Evolutionary conservation across 352 stramenopile genomes (phyloP).

Genomic region (Globisporangium ultimum): DNA sequence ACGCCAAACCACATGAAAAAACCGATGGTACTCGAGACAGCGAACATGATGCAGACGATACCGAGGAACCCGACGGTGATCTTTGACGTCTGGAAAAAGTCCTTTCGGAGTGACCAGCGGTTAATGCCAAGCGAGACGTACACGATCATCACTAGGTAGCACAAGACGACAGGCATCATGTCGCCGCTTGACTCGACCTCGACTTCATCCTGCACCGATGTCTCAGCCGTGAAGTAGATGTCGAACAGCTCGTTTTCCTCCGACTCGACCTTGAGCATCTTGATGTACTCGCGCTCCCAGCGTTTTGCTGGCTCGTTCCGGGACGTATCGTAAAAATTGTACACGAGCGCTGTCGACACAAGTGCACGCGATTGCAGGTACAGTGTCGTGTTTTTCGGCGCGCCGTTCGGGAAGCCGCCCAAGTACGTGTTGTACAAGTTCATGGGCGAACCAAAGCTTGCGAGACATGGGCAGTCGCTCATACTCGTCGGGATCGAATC

Average conservation of each 20-base stretch:
- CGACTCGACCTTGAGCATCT: slow-evolving; percentile 42
- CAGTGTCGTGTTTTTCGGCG: slow-evolving; percentile 47
- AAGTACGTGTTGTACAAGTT: slow-evolving; percentile 69
- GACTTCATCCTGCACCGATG: slow-evolving; percentile 58
- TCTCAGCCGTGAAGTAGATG: slow-evolving; percentile 57
- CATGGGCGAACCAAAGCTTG: slow-evolving; percentile 58
- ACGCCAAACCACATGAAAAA: slow-evolving; percentile 59
- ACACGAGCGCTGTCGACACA: slow-evolving; percentile 54
- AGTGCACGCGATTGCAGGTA: slow-evolving; percentile 44
- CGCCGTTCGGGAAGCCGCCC: slow-evolving; percentile 43
- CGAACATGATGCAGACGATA: slow-evolving; percentile 54
- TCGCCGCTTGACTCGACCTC: slow-evolving; percentile 45
- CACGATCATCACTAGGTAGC: slow-evolving; percentile 63
- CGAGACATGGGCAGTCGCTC: slow-evolving; percentile 60
- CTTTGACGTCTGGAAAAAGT: slow-evolving; percentile 58
- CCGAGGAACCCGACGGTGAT: slow-evolving; percentile 50
- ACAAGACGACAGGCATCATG: slow-evolving; percentile 44
- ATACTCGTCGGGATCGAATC: slow-evolving; percentile 46
- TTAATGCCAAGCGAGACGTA: slow-evolving; percentile 70
- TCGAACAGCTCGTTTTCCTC: slow-evolving; percentile 40
- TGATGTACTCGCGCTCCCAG: slow-evolving; percentile 62
- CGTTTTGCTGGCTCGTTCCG: slow-evolving; percentile 41
- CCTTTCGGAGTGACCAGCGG: slow-evolving; percentile 38
- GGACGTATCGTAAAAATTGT: slow-evolving; percentile 53
- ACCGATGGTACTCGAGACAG: slow-evolving; percentile 54